A percentile compares a stretch with the other conserved stretches of the same genome.
Evolutionary conservation across 768 basidiomycete species (phyloP).

Genomic region (Agaricus blazei): DNA sequence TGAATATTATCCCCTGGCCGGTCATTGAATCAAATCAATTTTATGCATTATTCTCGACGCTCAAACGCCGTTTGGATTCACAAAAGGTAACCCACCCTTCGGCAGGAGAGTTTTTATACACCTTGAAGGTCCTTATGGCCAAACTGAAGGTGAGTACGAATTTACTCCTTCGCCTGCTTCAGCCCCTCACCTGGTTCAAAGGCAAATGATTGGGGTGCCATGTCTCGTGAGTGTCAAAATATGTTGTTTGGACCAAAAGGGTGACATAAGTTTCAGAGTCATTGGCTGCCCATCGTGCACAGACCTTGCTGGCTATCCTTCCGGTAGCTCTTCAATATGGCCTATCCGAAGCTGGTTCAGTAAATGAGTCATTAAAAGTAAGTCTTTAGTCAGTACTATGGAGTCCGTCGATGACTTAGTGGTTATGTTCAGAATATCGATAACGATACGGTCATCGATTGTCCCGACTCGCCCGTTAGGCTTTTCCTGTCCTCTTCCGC

Average conservation of each 20-base stretch:
- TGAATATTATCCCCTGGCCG: slow-evolving; percentile 63
- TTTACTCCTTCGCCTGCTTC: not conserved
- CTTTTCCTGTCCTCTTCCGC: slow-evolving; percentile 25
- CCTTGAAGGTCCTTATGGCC: slow-evolving; percentile 62
- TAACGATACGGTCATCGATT: slow-evolving; percentile 34
- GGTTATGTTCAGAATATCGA: slow-evolving; percentile 43
- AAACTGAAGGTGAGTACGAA: slow-evolving; percentile 48
- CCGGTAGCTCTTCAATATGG: slow-evolving; percentile 46
- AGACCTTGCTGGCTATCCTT: slow-evolving; percentile 35
- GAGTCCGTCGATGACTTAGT: not conserved
- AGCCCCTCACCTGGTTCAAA: slow-evolving; percentile 14
- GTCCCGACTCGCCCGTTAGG: slow-evolving; percentile 28
- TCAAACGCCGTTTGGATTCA: slow-evolving; percentile 44
- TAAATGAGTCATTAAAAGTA: slow-evolving; percentile 48
- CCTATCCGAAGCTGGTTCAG: slow-evolving; percentile 37
- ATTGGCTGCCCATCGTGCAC: slow-evolving; percentile 44
- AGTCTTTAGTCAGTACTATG: not conserved
- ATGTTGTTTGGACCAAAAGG: not conserved
- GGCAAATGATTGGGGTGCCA: slow-evolving; percentile 62
- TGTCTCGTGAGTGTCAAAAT: slow-evolving; percentile 43
- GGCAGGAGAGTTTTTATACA: slow-evolving; percentile 50
- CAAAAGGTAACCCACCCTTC: slow-evolving; percentile 43
- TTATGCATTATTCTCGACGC: slow-evolving; percentile 43
- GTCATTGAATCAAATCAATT: slow-evolving; percentile 61
- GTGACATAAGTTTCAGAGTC: slow-evolving; percentile 29